These are phyloP conservation scores for Aristolochia fimbriata DNA, from an alignment of 164 flowering plant species.

Conservation along the genomic window DNA sequence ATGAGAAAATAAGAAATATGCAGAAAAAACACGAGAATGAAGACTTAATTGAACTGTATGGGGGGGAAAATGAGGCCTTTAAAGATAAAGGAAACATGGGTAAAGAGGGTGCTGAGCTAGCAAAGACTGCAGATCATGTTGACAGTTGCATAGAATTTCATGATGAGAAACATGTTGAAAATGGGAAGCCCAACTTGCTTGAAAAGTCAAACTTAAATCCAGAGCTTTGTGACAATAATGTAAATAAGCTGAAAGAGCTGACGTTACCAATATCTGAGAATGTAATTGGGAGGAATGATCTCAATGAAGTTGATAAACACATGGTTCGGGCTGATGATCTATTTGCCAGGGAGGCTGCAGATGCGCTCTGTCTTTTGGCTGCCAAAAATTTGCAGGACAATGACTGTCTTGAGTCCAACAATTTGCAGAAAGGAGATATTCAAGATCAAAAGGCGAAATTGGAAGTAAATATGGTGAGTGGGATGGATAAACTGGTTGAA, in stretches of 20 bases:
- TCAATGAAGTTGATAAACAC: not conserved
- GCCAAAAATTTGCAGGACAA: not conserved
- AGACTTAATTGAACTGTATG: slow-evolving; percentile 19
- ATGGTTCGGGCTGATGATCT: not conserved
- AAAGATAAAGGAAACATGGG: not conserved
- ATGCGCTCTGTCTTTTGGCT: not conserved
- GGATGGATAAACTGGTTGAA: slow-evolving; percentile 3
- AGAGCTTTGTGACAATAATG: not conserved
- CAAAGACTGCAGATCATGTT: not conserved
- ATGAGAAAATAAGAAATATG: slow-evolving; percentile 16
- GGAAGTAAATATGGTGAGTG: slow-evolving; percentile 1
- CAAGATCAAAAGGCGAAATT: not conserved
- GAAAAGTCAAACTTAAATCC: not conserved
- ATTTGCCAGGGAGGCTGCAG: not conserved
- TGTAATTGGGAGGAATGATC: too few relatives aligned
- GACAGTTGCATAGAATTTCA: not conserved
- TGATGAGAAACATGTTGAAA: not conserved
- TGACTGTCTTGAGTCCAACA: not conserved
- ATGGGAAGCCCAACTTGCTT: not conserved
- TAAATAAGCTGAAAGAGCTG: not conserved
- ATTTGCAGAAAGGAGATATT: not conserved
- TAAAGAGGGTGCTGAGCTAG: not conserved
- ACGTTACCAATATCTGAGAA: too few relatives aligned
- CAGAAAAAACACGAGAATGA: slow-evolving; percentile 23
- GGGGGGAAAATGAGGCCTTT: slow-evolving; percentile 2